Evolutionary conservation across 345 rosid genomes (phyloP).

Genomic region (Citrus unshiu): DNA sequence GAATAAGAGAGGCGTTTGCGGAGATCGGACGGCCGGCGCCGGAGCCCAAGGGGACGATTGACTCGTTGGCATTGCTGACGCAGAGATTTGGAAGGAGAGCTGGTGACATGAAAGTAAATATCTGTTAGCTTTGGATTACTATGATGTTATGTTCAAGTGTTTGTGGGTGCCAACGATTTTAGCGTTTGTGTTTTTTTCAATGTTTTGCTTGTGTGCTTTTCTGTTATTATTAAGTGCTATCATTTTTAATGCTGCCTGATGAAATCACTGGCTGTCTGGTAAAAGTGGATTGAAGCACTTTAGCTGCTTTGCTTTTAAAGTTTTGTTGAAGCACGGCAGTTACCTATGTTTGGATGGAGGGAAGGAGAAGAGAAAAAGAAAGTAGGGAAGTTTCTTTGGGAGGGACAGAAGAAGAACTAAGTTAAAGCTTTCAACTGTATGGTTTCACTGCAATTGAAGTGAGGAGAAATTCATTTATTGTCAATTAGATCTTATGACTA

Average conservation of each 20-base stretch:
- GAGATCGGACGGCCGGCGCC: constrained; percentile 69
- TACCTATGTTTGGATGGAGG: background rate
- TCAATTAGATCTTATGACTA: background rate
- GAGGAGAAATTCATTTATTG: background rate
- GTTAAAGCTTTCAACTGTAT: background rate
- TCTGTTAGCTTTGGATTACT: background rate
- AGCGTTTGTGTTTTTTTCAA: background rate
- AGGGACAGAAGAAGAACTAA: background rate
- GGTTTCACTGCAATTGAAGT: background rate
- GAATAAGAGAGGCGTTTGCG: constrained; percentile 78
- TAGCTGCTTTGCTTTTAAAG: background rate
- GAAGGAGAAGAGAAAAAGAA: background rate
- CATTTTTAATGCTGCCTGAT: background rate
- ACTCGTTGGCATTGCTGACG: constrained; percentile 72
- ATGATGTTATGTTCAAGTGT: background rate
- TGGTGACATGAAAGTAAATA: constrained; percentile 81
- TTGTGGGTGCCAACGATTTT: background rate
- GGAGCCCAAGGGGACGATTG: constrained; percentile 73
- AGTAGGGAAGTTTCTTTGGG: background rate
- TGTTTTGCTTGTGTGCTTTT: background rate
- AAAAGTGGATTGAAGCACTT: background rate
- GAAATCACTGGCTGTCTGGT: background rate
- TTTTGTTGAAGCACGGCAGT: background rate
- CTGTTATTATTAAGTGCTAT: background rate
- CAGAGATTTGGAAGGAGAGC: constrained; percentile 87